Conservation (phyloP, 176 grass and related monocot species). For the Alloteropsis semialata region DNA sequence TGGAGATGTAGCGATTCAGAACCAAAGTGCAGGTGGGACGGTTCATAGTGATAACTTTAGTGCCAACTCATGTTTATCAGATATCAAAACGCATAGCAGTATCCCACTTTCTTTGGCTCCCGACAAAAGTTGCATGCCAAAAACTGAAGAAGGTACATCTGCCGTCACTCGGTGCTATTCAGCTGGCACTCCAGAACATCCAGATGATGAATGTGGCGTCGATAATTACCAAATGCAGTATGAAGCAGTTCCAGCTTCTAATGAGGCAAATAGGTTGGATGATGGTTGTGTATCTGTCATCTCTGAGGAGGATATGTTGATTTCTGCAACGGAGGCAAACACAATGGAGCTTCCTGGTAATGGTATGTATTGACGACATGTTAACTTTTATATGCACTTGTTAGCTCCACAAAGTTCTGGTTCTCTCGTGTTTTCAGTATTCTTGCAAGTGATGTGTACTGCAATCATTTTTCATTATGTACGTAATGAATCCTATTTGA, state of each 20-base stretch:
- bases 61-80: slow-evolving; percentile 27
- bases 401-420: background rate
- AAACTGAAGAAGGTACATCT: slow-evolving; percentile 44
- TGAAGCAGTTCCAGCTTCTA: slow-evolving; percentile 29
- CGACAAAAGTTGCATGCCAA: slow-evolving; percentile 23
- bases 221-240: slow-evolving; percentile 35
- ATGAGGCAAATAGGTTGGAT: slow-evolving; percentile 37
- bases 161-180: slow-evolving; percentile 22
- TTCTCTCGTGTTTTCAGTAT: background rate
- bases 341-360: slow-evolving; percentile 38
- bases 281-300: slow-evolving; percentile 44
- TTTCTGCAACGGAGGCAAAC: slow-evolving; percentile 37
- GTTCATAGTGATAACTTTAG: slow-evolving; percentile 23
- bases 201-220: slow-evolving; percentile 20
- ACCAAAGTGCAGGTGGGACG: slow-evolving; percentile 10
- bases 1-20: slow-evolving; percentile 27
- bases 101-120: slow-evolving; percentile 2
- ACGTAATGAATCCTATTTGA: background rate
- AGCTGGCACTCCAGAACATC: slow-evolving; percentile 30
- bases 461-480: background rate
- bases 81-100: slow-evolving; percentile 25
- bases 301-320: slow-evolving; percentile 48
- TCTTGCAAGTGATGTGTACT: background rate
- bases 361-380: slow-evolving; percentile 42
- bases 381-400: slow-evolving; percentile 17